A percentile compares a stretch with the other conserved stretches of the same genome.
phyloP scores from a whole-genome alignment of 306 rosid genomes.

The Boehmeria nivea region DNA sequence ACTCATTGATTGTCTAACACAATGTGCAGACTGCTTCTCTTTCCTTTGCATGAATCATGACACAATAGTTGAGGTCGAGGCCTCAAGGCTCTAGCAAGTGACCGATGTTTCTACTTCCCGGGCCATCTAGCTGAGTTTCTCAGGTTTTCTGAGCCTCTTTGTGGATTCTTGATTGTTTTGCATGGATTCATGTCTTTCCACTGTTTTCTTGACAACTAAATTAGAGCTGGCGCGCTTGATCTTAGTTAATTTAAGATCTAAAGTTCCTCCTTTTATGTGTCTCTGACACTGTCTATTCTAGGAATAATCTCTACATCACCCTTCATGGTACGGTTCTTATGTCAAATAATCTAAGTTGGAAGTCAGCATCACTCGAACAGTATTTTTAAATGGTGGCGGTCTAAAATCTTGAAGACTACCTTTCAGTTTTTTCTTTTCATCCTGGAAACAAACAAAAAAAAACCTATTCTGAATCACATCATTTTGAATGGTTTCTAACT shows the following conservation, averaged over 20 bases:
- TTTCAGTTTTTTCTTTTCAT: too few species aligned
- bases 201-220: constrained; percentile 21
- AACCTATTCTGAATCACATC: not conserved
- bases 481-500: not conserved
- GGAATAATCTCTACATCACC: constrained; percentile 4
- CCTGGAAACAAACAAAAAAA: too few species aligned
- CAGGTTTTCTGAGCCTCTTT: constrained; percentile 51
- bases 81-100: constrained; percentile 55
- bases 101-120: constrained; percentile 43
- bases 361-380: too few species aligned
- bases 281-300: constrained; percentile 12
- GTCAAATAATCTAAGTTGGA: not conserved
- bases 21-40: constrained; percentile 60
- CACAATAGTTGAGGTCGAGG: constrained; percentile 62
- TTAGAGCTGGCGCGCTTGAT: constrained; percentile 16
- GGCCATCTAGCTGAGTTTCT: constrained; percentile 54
- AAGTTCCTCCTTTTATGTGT: constrained; percentile 15
- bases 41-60: constrained; percentile 43
- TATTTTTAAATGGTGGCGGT: too few species aligned
- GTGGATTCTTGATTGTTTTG: constrained; percentile 19
- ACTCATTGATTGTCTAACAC: constrained; percentile 43
- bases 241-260: constrained; percentile 10
- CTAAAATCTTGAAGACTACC: too few species aligned
- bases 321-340: too few species aligned
- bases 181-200: constrained; percentile 25